Base-by-base conservation (phyloP, 192 early-diverging fungal species). In the Anaeromyces robustus region DNA sequence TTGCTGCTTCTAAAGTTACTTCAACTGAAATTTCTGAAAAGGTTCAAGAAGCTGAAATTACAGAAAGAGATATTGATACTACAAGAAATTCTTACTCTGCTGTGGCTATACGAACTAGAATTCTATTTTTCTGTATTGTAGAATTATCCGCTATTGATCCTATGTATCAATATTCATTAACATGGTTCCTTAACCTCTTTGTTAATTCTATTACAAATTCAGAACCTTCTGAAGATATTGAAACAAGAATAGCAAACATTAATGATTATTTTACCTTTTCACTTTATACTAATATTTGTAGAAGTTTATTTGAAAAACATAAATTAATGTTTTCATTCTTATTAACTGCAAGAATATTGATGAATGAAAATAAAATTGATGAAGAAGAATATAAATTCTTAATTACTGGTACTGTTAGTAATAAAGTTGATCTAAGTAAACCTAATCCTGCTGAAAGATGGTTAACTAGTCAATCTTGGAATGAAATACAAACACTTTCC, bases 171-270 rank as follows among this genome's bases (percentile, higher is more conserved):
- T 90, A 90, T 81, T 90, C 89, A 12, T 82, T 90, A 16, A 83
- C 81, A 31, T 90, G 89, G 89, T 90, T 90, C 78, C 89, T 90
- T 88, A 90, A 90, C 78, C 81, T 90, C 18, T 90, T 90, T 80
- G 78, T 87, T 9, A 84, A 83, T 4, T 88, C 89, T 6, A 90
- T 90, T 78, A 79, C 82, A 3, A 86, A 90, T 30, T 87, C 87
- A 13, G 79, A 77, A 88, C 86, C 89, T n/a, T 83, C 88, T n/a
- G 80, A 77, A 12, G 82, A 80, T 13, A 82, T 90, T 30, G 82
- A 84, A 1, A 86, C 80, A 7, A 85, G 89, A 18, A 85, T 90
- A 34, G 87, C 86, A 26, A 90, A 89, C 82, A 83, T 90, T n/a
- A 80, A 87, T 29, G 84, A 82, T 43, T 86, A 90, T 79, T 90